A percentile compares a stretch with the other conserved stretches of the same genome.
phyloP scores from a whole-genome alignment of 345 rosid species.

The Arabis alpina region DNA sequence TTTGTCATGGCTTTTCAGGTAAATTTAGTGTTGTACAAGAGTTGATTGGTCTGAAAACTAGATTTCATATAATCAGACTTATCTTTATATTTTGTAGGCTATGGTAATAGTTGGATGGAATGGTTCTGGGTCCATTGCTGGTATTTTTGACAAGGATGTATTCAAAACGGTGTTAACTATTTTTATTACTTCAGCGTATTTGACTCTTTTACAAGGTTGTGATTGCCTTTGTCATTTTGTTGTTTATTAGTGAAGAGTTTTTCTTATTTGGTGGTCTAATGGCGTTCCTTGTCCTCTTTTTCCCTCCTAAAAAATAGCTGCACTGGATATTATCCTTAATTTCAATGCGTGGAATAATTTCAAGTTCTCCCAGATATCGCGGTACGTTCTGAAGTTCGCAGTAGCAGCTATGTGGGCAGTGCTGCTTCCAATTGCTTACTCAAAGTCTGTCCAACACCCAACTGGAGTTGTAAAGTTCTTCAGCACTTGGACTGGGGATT shows the following conservation, averaged over 20 bases:
- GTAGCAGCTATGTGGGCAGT: conserved; percentile 89
- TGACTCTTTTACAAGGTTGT: conserved; percentile 83
- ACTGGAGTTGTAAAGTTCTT: conserved; percentile 71
- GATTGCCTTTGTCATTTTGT: neutral
- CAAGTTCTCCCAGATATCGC: conserved; percentile 72
- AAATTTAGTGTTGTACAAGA: conserved; percentile 10
- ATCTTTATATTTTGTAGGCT: conserved; percentile 58
- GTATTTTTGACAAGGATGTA: conserved; percentile 66
- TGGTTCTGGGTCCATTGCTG: conserved; percentile 69
- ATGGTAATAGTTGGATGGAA: conserved; percentile 92
- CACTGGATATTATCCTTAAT: conserved; percentile 82
- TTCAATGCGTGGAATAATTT: conserved; percentile 84
- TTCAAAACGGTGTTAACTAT: conserved; percentile 73
- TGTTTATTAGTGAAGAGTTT: conserved; percentile 13
- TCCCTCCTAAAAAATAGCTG: conserved; percentile 51
- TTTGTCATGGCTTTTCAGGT: conserved; percentile 94
- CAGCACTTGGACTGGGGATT: conserved; percentile 65
- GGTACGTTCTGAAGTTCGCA: conserved; percentile 75
- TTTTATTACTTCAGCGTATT: conserved; percentile 84
- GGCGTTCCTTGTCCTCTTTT: conserved; percentile 3
- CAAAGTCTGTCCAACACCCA: conserved; percentile 75
- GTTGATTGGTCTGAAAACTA: conserved; percentile 21
- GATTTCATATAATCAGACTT: conserved; percentile 6
- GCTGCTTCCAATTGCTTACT: conserved; percentile 78
- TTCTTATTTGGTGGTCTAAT: conserved; percentile 30